These are phyloP conservation scores for Erodium texanum DNA, from an alignment of 441 rosid genomes.

Conservation along the genomic window DNA sequence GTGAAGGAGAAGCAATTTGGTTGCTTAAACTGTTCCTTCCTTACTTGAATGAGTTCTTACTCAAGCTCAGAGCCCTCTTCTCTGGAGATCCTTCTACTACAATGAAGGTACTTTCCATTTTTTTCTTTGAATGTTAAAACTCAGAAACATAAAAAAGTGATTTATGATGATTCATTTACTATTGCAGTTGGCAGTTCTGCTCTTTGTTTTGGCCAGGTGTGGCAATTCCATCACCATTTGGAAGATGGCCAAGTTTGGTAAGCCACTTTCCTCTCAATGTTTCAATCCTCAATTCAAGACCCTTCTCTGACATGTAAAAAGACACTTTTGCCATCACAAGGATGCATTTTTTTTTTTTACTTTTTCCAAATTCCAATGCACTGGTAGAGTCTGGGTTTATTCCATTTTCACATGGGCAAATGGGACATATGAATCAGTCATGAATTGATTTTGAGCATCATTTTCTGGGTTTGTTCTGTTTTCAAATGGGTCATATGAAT, in stretches of 20 bases:
- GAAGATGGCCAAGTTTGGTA: slow-evolving; percentile 78
- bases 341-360: background rate
- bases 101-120: slow-evolving; percentile 50
- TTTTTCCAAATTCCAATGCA: background rate
- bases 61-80: slow-evolving; percentile 67
- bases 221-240: slow-evolving; percentile 88
- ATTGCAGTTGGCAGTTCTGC: slow-evolving; percentile 77
- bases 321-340: background rate
- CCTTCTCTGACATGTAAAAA: background rate
- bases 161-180: slow-evolving; percentile 18
- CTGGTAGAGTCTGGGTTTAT: background rate
- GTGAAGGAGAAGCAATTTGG: slow-evolving; percentile 78
- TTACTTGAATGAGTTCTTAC: slow-evolving; percentile 66
- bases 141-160: background rate
- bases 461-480: too few species aligned
- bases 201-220: slow-evolving; percentile 72
- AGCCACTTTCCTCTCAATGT: slow-evolving; percentile 2
- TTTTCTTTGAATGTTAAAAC: background rate
- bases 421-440: background rate
- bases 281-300: background rate
- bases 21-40: slow-evolving; percentile 60
- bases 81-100: slow-evolving; percentile 90
- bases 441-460: too few species aligned
- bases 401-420: background rate
- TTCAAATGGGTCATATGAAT: background rate